Conservation (phyloP, 352 stramenopile genomes). For the Phytophthora kernoviae region DNA sequence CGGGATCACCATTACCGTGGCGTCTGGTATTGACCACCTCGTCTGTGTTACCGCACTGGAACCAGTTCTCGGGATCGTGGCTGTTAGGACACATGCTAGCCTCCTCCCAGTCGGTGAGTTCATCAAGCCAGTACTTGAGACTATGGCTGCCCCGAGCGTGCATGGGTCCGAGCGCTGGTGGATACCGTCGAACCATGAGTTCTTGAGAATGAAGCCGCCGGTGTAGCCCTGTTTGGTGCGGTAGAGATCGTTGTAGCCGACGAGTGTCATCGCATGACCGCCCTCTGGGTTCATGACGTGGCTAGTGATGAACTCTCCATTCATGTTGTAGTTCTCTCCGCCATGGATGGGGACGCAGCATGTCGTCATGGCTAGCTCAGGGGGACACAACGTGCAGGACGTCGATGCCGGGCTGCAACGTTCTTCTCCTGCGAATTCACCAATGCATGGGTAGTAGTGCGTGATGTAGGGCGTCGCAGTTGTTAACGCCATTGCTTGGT, state of each 20-base stretch:
- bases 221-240: slow-evolving; percentile 65
- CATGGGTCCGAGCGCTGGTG: slow-evolving; percentile 55
- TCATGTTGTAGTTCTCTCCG: slow-evolving; percentile 66
- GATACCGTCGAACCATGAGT: slow-evolving; percentile 76
- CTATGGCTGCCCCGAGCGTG: slow-evolving; percentile 71
- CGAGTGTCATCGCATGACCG: slow-evolving; percentile 75
- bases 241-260: slow-evolving; percentile 72
- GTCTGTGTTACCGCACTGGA: slow-evolving; percentile 64
- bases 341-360: slow-evolving; percentile 57
- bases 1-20: slow-evolving; percentile 22
- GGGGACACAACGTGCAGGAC: slow-evolving; percentile 56
- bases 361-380: slow-evolving; percentile 51
- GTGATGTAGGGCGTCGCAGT: slow-evolving; percentile 63
- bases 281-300: slow-evolving; percentile 54
- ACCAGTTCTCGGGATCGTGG: slow-evolving; percentile 75
- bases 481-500: slow-evolving; percentile 56
- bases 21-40: slow-evolving; percentile 47
- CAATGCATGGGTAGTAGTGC: slow-evolving; percentile 69
- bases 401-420: slow-evolving; percentile 59
- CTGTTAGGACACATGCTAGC: slow-evolving; percentile 74
- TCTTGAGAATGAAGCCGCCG: slow-evolving; percentile 77
- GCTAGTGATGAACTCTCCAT: slow-evolving; percentile 67
- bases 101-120: slow-evolving; percentile 74
- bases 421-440: slow-evolving; percentile 45
- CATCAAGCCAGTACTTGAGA: slow-evolving; percentile 75